These are phyloP conservation scores for Rhynchosporium graminicola DNA, from an alignment of 2,329 filamentous ascomycete genomes.

Conservation along the genomic window DNA sequence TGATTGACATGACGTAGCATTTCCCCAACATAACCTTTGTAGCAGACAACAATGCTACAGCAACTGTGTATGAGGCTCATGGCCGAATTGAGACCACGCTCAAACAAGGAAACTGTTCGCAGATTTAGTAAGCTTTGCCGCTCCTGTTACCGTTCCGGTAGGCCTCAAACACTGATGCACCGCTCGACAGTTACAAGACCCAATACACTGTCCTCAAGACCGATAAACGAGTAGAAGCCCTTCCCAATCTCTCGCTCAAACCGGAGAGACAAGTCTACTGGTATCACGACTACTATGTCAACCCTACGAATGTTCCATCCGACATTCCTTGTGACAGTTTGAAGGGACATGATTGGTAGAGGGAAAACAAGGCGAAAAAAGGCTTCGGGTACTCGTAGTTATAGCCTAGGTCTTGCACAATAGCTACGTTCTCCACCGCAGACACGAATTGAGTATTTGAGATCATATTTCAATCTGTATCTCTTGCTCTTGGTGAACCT, in stretches of 20 bases:
- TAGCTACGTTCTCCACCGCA: too few species aligned
- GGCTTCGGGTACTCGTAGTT: too few species aligned
- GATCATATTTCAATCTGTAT: too few species aligned
- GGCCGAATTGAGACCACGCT: neutral
- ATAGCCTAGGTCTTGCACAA: too few species aligned
- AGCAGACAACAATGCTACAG: neutral
- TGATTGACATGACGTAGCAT: neutral
- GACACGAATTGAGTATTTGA: too few species aligned
- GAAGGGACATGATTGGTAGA: neutral
- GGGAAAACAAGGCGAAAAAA: too few species aligned
- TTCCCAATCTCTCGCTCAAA: neutral
- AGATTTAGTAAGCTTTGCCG: neutral
- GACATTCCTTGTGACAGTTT: constrained; percentile 4
- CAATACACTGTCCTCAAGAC: neutral
- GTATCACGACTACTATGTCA: constrained; percentile 4
- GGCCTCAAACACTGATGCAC: neutral
- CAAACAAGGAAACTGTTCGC: neutral
- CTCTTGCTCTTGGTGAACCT: too few species aligned
- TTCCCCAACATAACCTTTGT: constrained; percentile 4
- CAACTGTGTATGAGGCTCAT: neutral
- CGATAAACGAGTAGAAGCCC: neutral
- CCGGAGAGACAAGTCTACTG: neutral
- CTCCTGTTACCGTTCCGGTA: neutral
- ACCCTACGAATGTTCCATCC: neutral
- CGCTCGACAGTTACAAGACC: neutral